Conservation (phyloP, 202 grass and related monocot genomes). For the Sporobolus alterniflorus region DNA sequence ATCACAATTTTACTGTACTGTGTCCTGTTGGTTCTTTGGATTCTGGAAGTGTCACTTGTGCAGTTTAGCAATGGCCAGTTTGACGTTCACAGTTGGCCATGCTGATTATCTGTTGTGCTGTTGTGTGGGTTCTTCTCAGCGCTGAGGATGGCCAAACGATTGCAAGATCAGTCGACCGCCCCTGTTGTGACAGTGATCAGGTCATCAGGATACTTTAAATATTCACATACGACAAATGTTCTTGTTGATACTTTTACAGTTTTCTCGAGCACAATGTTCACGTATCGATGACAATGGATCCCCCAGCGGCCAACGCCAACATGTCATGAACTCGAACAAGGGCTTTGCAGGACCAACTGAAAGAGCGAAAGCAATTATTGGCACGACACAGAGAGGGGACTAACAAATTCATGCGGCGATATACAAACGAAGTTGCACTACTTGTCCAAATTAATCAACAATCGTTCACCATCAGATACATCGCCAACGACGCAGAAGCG, state of each 20-base stretch:
- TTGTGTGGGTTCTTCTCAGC: slow-evolving; percentile 1
- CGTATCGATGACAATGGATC: background rate
- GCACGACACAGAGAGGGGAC: background rate
- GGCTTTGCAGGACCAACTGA: too few relatives aligned
- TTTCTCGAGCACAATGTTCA: background rate
- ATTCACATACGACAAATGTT: too few relatives aligned
- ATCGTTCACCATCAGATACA: slow-evolving; percentile 37
- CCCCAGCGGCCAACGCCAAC: background rate
- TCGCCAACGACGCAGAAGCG: background rate
- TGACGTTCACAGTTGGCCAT: too few relatives aligned
- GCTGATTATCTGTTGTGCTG: background rate
- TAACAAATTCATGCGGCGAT: slow-evolving; percentile 23
- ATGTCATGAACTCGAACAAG: slow-evolving; percentile 8
- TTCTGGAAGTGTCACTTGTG: background rate
- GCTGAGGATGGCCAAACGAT: too few relatives aligned
- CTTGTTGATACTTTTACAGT: background rate
- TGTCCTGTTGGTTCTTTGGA: background rate
- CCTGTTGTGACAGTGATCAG: too few relatives aligned
- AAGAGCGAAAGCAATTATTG: background rate
- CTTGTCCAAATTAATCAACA: slow-evolving; percentile 29
- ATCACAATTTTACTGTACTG: slow-evolving; percentile 33
- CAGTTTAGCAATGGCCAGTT: too few relatives aligned
- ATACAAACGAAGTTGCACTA: slow-evolving; percentile 46
- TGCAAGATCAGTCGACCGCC: too few relatives aligned
- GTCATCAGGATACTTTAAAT: too few relatives aligned